A percentile compares a stretch with the other conserved stretches of the same genome.
Evolutionary conservation across 495 filamentous ascomycete genomes (phyloP).

Genomic region (Penicillium cinerascens): DNA sequence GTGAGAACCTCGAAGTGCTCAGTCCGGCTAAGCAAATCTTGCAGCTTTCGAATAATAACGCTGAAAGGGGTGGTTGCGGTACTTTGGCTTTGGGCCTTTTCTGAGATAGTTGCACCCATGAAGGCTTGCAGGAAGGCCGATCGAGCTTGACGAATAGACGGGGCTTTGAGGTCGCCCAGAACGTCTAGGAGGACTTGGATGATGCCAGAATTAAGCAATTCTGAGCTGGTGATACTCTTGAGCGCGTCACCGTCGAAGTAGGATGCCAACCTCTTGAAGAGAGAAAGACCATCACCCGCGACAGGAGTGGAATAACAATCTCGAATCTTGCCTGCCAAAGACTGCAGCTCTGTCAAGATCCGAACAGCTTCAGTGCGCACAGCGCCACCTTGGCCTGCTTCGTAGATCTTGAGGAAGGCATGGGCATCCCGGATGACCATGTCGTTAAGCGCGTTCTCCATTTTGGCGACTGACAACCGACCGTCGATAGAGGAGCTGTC

Average conservation of each 20-base stretch:
- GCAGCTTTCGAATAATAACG: slow-evolving; percentile 86
- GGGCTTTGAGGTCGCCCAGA: slow-evolving; percentile 62
- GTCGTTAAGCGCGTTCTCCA: slow-evolving; percentile 62
- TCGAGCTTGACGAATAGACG: slow-evolving; percentile 56
- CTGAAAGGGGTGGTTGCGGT: slow-evolving; percentile 80
- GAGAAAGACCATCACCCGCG: slow-evolving; percentile 46
- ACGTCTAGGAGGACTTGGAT: slow-evolving; percentile 78
- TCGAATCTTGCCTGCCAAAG: slow-evolving; percentile 66
- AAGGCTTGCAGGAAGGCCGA: slow-evolving; percentile 92
- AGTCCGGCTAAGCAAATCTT: slow-evolving; percentile 91
- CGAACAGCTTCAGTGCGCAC: slow-evolving; percentile 73
- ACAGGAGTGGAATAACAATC: slow-evolving; percentile 55
- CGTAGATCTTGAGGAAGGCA: slow-evolving; percentile 77
- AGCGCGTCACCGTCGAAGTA: slow-evolving; percentile 86
- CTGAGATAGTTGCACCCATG: slow-evolving; percentile 69
- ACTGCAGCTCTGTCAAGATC: slow-evolving; percentile 70
- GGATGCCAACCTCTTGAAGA: slow-evolving; percentile 76
- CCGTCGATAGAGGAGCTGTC: slow-evolving; percentile 58
- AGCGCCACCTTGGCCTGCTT: slow-evolving; percentile 65
- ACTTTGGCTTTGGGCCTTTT: slow-evolving; percentile 57
- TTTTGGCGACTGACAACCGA: slow-evolving; percentile 41
- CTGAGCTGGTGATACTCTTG: slow-evolving; percentile 95
- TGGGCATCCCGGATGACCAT: slow-evolving; percentile 72
- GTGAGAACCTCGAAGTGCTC: slow-evolving; percentile 98
- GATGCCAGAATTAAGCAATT: slow-evolving; percentile 84